phyloP scores from a whole-genome alignment of 2,329 filamentous ascomycete species.

The Sclerotinia nivalis region DNA sequence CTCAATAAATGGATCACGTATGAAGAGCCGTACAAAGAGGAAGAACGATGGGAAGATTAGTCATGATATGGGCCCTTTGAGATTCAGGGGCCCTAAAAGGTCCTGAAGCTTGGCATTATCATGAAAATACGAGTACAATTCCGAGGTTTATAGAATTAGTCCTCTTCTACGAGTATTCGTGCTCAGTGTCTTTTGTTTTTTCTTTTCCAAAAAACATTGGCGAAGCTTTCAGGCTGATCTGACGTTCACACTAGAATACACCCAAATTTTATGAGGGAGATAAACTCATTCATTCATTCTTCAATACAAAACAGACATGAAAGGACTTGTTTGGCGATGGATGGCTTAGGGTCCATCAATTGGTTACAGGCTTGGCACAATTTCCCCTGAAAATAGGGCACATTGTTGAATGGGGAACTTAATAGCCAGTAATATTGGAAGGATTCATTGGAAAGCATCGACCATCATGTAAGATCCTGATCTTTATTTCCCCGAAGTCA shows the following conservation, averaged over 20 bases:
- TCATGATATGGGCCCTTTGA: neutral
- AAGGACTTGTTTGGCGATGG: neutral
- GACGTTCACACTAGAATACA: neutral
- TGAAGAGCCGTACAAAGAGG: neutral
- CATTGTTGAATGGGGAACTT: neutral
- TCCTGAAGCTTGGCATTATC: neutral
- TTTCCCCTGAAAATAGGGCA: conserved; percentile 10
- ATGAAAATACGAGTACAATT: neutral
- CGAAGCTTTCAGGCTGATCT: neutral
- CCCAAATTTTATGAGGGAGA: neutral
- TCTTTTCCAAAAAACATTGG: neutral
- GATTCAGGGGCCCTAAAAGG: conserved; percentile 1
- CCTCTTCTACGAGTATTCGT: neutral
- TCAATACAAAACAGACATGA: neutral
- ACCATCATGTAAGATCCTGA: neutral
- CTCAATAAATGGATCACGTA: neutral
- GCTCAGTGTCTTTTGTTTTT: neutral
- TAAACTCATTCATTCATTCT: neutral
- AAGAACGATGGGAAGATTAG: neutral
- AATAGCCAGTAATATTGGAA: neutral
- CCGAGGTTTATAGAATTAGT: neutral
- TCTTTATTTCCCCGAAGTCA: neutral
- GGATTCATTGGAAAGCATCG: neutral
- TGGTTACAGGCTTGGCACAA: neutral
- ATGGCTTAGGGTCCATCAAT: neutral